Percentiles rank a stretch among this genome's conserved stretches.
Conservation (phyloP, 768 basidiomycete species). For the Boletus rex-veris region DNA sequence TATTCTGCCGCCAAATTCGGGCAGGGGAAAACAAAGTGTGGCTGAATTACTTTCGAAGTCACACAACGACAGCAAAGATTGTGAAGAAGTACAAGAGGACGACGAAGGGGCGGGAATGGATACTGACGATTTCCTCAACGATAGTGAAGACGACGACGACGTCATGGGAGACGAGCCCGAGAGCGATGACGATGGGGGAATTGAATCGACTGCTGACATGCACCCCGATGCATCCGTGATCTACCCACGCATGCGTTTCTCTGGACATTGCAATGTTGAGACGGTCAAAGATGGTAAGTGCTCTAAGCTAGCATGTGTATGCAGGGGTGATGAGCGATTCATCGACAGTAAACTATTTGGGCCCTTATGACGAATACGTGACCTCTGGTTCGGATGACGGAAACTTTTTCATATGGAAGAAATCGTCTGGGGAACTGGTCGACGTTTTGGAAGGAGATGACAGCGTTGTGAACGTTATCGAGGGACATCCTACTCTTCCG, state of each 20-base stretch:
- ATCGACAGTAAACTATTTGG: slow-evolving; percentile 74
- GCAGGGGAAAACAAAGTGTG: background rate
- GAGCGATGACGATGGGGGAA: slow-evolving; percentile 32
- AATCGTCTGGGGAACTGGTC: slow-evolving; percentile 56
- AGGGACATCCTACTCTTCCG: slow-evolving; percentile 75
- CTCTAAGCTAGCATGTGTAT: background rate
- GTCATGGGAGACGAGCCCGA: slow-evolving; percentile 25
- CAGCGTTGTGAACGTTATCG: slow-evolving; percentile 80
- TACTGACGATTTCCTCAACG: slow-evolving; percentile 28
- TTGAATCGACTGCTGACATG: slow-evolving; percentile 19
- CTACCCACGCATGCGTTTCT: slow-evolving; percentile 59
- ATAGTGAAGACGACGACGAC: slow-evolving; percentile 28
- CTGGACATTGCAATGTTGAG: slow-evolving; percentile 72
- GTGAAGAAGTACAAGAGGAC: slow-evolving; percentile 9
- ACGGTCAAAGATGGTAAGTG: slow-evolving; percentile 84
- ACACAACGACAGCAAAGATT: background rate
- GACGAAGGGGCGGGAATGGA: slow-evolving; percentile 29
- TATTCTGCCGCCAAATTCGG: slow-evolving; percentile 31
- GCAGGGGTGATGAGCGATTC: background rate
- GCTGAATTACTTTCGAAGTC: background rate
- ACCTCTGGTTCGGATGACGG: slow-evolving; percentile 86
- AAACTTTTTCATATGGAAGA: slow-evolving; percentile 85
- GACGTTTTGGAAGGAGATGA: slow-evolving; percentile 85
- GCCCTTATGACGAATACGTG: slow-evolving; percentile 72
- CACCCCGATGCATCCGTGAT: slow-evolving; percentile 47